Conservation (phyloP, 345 rosid genomes). For the Eucalyptus cloeziana region DNA sequence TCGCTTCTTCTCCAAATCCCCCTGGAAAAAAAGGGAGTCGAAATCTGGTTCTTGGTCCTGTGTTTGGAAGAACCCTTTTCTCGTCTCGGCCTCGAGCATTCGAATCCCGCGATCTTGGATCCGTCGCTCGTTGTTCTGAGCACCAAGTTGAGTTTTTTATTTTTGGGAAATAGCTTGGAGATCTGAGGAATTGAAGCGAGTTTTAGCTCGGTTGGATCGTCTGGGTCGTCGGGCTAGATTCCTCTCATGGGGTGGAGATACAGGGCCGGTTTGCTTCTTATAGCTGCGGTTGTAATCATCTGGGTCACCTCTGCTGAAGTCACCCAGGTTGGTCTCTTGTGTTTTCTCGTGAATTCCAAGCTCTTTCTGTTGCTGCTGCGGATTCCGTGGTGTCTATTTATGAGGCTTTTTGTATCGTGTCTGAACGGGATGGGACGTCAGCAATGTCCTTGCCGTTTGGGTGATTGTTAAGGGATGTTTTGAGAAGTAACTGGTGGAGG, state of each 20-base stretch:
- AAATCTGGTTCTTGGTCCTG: background rate
- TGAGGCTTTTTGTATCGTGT: background rate
- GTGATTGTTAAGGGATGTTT: background rate
- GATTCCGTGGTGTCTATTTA: background rate
- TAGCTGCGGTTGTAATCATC: conserved; percentile 80
- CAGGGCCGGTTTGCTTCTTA: conserved; percentile 78
- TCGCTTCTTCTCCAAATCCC: background rate
- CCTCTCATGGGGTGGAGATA: conserved; percentile 72
- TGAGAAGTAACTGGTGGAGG: background rate
- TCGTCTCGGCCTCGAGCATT: background rate
- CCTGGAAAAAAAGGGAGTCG: background rate
- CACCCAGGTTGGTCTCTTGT: conserved; percentile 46
- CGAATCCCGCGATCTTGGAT: background rate
- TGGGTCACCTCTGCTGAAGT: conserved; percentile 92
- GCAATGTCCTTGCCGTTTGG: background rate
- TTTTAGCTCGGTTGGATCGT: background rate
- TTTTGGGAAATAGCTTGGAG: background rate
- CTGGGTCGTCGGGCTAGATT: background rate
- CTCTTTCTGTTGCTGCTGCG: background rate
- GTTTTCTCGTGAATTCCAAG: background rate
- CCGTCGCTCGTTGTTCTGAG: background rate
- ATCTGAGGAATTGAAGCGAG: background rate
- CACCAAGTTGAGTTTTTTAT: background rate
- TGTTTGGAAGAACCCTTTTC: background rate
- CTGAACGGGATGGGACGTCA: background rate